Evolutionary conservation across 2,329 filamentous ascomycete genomes (phyloP).

Genomic region (Bipolaris sorokiniana): DNA sequence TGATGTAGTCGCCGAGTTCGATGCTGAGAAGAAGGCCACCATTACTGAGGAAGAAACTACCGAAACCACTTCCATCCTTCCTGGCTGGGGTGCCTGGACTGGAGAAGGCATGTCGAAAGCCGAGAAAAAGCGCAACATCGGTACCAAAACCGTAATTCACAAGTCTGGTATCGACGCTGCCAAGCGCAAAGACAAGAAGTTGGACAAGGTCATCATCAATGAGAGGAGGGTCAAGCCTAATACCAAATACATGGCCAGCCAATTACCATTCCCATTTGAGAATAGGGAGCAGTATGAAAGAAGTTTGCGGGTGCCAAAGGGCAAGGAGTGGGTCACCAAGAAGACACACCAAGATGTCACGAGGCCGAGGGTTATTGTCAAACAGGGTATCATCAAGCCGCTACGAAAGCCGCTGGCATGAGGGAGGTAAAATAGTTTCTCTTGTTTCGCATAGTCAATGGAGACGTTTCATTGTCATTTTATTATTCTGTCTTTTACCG

Average conservation of each 20-base stretch:
- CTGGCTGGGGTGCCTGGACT: slow-evolving; percentile 93
- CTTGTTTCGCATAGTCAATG: not conserved
- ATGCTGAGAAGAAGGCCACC: slow-evolving; percentile 75
- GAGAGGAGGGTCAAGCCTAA: slow-evolving; percentile 94
- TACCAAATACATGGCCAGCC: slow-evolving; percentile 81
- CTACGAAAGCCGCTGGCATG: slow-evolving; percentile 75
- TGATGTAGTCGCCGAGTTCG: slow-evolving; percentile 81
- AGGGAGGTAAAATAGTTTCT: not conserved
- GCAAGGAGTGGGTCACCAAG: slow-evolving; percentile 97
- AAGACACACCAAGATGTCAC: slow-evolving; percentile 87
- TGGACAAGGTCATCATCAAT: slow-evolving; percentile 87
- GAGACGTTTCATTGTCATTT: not conserved
- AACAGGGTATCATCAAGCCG: slow-evolving; percentile 90
- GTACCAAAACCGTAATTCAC: slow-evolving; percentile 65
- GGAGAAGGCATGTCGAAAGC: slow-evolving; percentile 79
- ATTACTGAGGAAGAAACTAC: slow-evolving; percentile 82
- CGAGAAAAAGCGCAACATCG: slow-evolving; percentile 60
- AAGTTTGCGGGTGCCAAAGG: slow-evolving; percentile 82
- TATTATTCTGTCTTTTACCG: not conserved
- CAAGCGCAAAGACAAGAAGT: slow-evolving; percentile 79
- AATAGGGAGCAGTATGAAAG: slow-evolving; percentile 88
- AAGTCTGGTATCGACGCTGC: slow-evolving; percentile 75
- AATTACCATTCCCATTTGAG: slow-evolving; percentile 89
- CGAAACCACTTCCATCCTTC: slow-evolving; percentile 80
- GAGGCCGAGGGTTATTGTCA: slow-evolving; percentile 87